Percentiles rank a stretch among this genome's conserved stretches.
Conservation (phyloP, 352 stramenopile species). For the Globisporangium barbulae region DNA sequence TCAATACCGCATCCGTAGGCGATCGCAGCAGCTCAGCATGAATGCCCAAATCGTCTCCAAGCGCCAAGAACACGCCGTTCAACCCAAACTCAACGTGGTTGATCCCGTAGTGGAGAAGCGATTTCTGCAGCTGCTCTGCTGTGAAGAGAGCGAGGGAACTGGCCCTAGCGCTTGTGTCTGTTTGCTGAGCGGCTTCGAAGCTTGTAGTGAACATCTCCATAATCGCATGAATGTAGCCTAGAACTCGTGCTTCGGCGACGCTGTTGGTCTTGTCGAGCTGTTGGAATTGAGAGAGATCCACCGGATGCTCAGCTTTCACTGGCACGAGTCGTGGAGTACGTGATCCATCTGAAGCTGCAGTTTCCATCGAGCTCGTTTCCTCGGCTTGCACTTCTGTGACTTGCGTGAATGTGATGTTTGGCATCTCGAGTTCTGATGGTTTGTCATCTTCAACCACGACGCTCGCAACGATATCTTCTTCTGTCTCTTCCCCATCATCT, state of each 20-base stretch:
- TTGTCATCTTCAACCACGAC: not conserved
- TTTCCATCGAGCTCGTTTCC: too few relatives aligned
- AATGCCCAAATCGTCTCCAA: slow-evolving; percentile 11
- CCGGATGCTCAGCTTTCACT: not conserved
- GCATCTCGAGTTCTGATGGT: not conserved
- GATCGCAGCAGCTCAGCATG: not conserved
- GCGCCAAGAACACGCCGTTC: slow-evolving; percentile 14
- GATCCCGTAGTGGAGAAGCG: slow-evolving; percentile 15
- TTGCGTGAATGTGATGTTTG: not conserved
- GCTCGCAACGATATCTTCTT: not conserved
- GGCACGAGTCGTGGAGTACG: not conserved
- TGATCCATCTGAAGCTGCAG: not conserved
- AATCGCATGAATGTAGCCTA: not conserved
- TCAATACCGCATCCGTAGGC: not conserved
- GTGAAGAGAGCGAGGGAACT: slow-evolving; percentile 4
- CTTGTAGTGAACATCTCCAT: not conserved
- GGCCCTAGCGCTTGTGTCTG: not conserved
- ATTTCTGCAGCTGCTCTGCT: slow-evolving; percentile 9
- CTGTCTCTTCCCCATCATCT: not conserved
- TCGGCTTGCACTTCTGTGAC: not conserved
- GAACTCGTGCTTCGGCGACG: not conserved
- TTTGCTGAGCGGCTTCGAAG: slow-evolving; percentile 8
- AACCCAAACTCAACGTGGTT: slow-evolving; percentile 13
- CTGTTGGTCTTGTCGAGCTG: not conserved
- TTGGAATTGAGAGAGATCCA: not conserved